Base-by-base conservation (phyloP, 2,329 filamentous ascomycete genomes). In the Cucurbitaria berberidis region DNA sequence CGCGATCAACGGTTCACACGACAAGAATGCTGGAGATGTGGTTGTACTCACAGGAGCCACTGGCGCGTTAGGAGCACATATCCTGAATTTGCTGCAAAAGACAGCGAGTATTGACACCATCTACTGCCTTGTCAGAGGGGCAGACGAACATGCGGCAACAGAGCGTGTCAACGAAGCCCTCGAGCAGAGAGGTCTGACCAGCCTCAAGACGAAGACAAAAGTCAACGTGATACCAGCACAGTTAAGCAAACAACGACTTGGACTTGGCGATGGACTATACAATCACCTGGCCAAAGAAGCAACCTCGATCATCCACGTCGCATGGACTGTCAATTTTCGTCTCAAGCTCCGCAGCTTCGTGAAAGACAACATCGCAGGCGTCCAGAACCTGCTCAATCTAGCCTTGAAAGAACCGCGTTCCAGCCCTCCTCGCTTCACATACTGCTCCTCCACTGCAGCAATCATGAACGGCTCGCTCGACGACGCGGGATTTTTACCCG, bases 241-340 rank as follows among this genome's bases (percentile, higher is more conserved):
- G 36, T 73, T 88, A n/a, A 75, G 77, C 4, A 69, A 82, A 5
- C 22, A 70, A 2, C 63, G 68, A 7, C 77, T 88, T 1, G 84
- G 84, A 1, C 70, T 88, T 1, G 63, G 73, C 3, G 52, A 67
- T 1, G 62, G 72, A 0, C 63, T 72, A 6, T 82, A 83, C 63
- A 51, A 70, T 2, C 53, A 67, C 2, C 64, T 87, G 1, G 73
- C 75, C 0, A 56, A 59, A 3, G 73, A 80, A 50, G 71, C 78
- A 1, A 82, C 81, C 1, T 68, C 79, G 2, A 76, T 90, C 16
- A 80, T 89, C 48, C 86, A 88, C 66, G 78, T 85, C 7, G 85
- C 85, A 18, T 88, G 86, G 86, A 78, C 82, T 1, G 86, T 88
- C 16, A 88, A 88, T 69, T 88, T 88, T 74, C 81, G 80, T 22